A percentile compares a stretch with the other conserved stretches of the same genome.
These are phyloP conservation scores for Cytospora piceae DNA, from an alignment of 2,329 filamentous ascomycete species.

Conservation along the genomic window DNA sequence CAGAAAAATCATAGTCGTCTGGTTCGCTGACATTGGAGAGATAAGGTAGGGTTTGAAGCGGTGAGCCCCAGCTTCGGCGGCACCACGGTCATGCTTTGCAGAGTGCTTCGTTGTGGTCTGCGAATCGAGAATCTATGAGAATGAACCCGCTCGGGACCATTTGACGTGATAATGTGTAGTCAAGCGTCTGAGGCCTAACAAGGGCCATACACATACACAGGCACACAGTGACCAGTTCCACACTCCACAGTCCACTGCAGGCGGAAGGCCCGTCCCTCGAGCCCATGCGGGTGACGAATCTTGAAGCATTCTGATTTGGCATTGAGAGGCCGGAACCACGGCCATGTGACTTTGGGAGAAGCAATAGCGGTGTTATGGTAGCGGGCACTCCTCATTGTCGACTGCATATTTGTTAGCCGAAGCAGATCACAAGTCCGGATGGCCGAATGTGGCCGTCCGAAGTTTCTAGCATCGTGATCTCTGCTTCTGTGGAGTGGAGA, in stretches of 20 bases:
- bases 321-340: neutral
- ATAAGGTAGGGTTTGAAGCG: neutral
- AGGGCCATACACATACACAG: neutral
- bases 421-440: neutral
- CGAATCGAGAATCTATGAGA: neutral
- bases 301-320: neutral
- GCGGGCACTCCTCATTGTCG: neutral
- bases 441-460: neutral
- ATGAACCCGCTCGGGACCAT: neutral
- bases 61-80: conserved; percentile 5
- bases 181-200: neutral
- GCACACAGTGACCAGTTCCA: neutral
- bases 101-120: neutral
- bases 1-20: neutral
- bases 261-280: neutral
- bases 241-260: neutral
- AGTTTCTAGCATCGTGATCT: neutral
- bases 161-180: neutral
- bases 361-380: conserved; percentile 1
- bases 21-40: neutral
- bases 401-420: neutral
- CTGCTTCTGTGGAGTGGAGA: neutral
- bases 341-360: neutral
- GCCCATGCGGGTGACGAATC: neutral
- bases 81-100: conserved; percentile 1